Conservation (phyloP, 176 grass and related monocot genomes). For the Hordeum vulgare region MorexV3_pseudomolecules_assembly NC_058521.1:128181992-128182491, state of each 20-base stretch:
- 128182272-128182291: background rate
- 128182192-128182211: slow-evolving; percentile 77
- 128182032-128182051: slow-evolving; percentile 98
- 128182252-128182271: slow-evolving; percentile 60
- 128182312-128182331: background rate
- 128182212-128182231: slow-evolving; percentile 81
- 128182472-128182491: slow-evolving; percentile 56
- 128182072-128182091: background rate
- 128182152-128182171: slow-evolving; percentile 57
- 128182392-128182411: slow-evolving; percentile 88
- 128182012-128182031: slow-evolving; percentile 67
- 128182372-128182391: slow-evolving; percentile 81
- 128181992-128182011: slow-evolving; percentile 52
- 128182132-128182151: slow-evolving; percentile 48
- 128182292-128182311: background rate
- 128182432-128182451: slow-evolving; percentile 45
- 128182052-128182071: background rate
- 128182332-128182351: background rate
- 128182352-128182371: slow-evolving; percentile 27
- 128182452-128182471: slow-evolving; percentile 53
- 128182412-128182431: slow-evolving; percentile 67
- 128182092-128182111: background rate
- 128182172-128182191: slow-evolving; percentile 56
- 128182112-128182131: background rate
- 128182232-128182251: slow-evolving; percentile 68